phyloP scores from a whole-genome alignment of 371 early-diverging fungal species.

The Dentiscutata heterogama region DNA sequence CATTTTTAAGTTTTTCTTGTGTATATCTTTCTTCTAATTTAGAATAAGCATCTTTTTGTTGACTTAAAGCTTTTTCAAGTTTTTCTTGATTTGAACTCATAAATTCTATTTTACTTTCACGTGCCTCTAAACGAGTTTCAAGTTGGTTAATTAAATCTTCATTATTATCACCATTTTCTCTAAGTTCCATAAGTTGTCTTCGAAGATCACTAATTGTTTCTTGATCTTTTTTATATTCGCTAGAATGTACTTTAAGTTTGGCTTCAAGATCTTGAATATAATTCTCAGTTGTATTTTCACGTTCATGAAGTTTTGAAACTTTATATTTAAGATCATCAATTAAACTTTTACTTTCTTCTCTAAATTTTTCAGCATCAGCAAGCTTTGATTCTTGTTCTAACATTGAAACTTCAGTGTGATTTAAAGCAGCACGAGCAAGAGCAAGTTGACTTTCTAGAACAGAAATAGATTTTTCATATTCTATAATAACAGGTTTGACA shows the following conservation, averaged over 20 bases:
- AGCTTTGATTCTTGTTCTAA: constrained; percentile 63
- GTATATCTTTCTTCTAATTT: constrained; percentile 44
- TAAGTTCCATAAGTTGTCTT: constrained; percentile 58
- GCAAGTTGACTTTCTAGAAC: constrained; percentile 65
- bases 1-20: constrained; percentile 45
- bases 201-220: constrained; percentile 57
- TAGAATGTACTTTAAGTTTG: constrained; percentile 57
- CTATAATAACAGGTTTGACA: constrained; percentile 75
- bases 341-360: constrained; percentile 56
- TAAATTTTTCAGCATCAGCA: constrained; percentile 54
- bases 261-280: constrained; percentile 62
- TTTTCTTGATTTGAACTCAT: constrained; percentile 48
- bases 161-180: constrained; percentile 60
- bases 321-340: constrained; percentile 55
- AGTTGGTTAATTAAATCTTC: constrained; percentile 60
- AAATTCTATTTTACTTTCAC: constrained; percentile 50
- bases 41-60: constrained; percentile 24
- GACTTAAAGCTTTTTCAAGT: constrained; percentile 44
- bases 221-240: constrained; percentile 58
- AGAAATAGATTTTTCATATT: constrained; percentile 72
- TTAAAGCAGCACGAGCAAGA: constrained; percentile 60
- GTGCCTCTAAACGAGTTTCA: constrained; percentile 54
- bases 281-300: constrained; percentile 60
- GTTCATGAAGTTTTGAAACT: constrained; percentile 57
- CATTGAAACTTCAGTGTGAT: constrained; percentile 58